A percentile compares a stretch with the other conserved stretches of the same genome.
Evolutionary conservation across 2,329 filamentous ascomycete genomes (phyloP).

Genomic region (Trichoderma semiorbis): DNA sequence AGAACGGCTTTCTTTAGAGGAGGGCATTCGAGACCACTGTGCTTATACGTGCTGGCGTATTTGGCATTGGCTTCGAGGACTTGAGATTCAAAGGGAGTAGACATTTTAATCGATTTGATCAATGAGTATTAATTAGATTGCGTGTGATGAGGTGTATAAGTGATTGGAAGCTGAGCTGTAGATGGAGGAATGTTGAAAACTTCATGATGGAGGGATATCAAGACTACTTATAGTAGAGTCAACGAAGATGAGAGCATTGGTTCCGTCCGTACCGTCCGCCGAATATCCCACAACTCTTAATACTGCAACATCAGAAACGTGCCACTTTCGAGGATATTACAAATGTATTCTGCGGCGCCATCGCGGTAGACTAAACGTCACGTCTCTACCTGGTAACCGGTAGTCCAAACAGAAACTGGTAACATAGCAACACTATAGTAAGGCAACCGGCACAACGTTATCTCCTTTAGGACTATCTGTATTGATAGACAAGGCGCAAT

Average conservation of each 20-base stretch:
- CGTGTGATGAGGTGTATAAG: not conserved
- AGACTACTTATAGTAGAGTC: conserved; percentile 4
- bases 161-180: not conserved
- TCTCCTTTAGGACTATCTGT: not conserved
- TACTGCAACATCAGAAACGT: not conserved
- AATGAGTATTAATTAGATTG: not conserved
- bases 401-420: not conserved
- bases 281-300: not conserved
- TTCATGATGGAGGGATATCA: not conserved
- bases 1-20: not conserved
- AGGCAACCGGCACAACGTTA: not conserved
- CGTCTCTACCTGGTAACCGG: not conserved
- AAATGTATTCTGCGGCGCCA: not conserved
- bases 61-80: not conserved
- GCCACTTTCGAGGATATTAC: not conserved
- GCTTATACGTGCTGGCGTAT: conserved; percentile 1
- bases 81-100: not conserved
- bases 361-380: not conserved
- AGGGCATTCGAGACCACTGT: conserved; percentile 5
- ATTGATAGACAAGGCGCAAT: not conserved
- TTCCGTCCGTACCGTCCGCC: too few relatives aligned
- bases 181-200: too few relatives aligned
- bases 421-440: not conserved
- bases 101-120: not conserved
- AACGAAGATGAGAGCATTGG: not conserved